Conservation (phyloP, 441 rosid species). For the Erysimum pusillum region DNA sequence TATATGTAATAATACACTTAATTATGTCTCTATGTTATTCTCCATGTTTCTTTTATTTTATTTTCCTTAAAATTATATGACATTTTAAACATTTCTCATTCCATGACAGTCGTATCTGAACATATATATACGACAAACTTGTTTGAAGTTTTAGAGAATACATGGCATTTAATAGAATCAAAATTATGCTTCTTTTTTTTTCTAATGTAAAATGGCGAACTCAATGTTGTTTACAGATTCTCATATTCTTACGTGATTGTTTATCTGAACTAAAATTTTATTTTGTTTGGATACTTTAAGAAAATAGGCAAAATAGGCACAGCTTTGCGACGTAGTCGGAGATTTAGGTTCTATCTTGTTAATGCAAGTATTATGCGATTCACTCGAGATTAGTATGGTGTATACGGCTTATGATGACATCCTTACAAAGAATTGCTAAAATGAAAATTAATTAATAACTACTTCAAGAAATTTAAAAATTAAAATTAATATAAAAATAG, state of each 20-base stretch:
- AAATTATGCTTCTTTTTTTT: not conserved
- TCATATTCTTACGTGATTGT: not conserved
- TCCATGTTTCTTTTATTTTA: not conserved
- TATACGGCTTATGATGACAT: constrained; percentile 2
- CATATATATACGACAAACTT: constrained; percentile 16
- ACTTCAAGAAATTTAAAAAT: not conserved
- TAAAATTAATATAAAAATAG: not conserved
- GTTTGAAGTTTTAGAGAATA: not conserved
- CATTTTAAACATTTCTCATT: constrained; percentile 11
- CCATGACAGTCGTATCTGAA: constrained; percentile 12
- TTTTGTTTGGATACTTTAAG: not conserved
- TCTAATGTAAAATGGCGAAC: not conserved
- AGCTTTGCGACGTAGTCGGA: not conserved
- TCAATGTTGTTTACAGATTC: not conserved
- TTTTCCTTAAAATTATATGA: not conserved
- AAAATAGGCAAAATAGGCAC: not conserved
- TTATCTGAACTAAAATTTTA: not conserved
- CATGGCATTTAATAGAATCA: not conserved
- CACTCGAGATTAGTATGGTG: not conserved
- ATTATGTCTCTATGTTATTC: constrained; percentile 27
- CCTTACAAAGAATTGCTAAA: constrained; percentile 2
- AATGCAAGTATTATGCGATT: not conserved
- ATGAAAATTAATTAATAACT: constrained; percentile 3
- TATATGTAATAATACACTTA: not conserved
- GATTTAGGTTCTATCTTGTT: not conserved